phyloP scores from a whole-genome alignment of 2,329 filamentous ascomycete species.

The Trichoderma sp. region DNA sequence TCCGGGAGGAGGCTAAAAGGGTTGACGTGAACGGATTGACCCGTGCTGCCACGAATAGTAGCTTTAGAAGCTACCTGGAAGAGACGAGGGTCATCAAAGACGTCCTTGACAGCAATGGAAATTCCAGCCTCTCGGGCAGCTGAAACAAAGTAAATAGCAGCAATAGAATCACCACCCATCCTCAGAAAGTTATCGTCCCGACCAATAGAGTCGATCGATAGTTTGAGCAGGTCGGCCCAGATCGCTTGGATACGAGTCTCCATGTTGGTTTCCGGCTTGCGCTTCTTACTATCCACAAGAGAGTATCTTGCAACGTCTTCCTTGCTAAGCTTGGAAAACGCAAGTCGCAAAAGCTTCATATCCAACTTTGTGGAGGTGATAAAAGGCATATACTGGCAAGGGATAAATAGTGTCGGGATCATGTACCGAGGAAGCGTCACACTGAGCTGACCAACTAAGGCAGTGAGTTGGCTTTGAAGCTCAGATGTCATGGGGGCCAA shows the following conservation, averaged over 20 bases:
- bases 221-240: slow-evolving; percentile 24
- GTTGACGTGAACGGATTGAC: neutral
- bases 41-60: neutral
- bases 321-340: neutral
- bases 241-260: slow-evolving; percentile 35
- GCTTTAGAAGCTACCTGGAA: slow-evolving; percentile 14
- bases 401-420: slow-evolving; percentile 19
- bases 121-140: slow-evolving; percentile 17
- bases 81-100: slow-evolving; percentile 18
- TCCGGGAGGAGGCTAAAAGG: slow-evolving; percentile 11
- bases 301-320: slow-evolving; percentile 24
- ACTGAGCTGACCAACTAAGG: slow-evolving; percentile 15
- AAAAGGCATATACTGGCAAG: slow-evolving; percentile 16
- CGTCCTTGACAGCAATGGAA: slow-evolving; percentile 15
- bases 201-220: slow-evolving; percentile 19
- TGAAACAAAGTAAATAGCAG: slow-evolving; percentile 25
- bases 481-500: slow-evolving; percentile 4
- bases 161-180: slow-evolving; percentile 26
- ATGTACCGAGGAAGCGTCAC: slow-evolving; percentile 19
- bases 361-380: slow-evolving; percentile 22
- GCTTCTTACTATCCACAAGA: slow-evolving; percentile 28
- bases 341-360: slow-evolving; percentile 16
- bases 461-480: slow-evolving; percentile 3
- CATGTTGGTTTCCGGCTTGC: slow-evolving; percentile 23
- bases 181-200: slow-evolving; percentile 24